These are phyloP conservation scores for Phytophthora chlamydospora DNA, from an alignment of 352 stramenopile species.

Conservation along the genomic window DNA sequence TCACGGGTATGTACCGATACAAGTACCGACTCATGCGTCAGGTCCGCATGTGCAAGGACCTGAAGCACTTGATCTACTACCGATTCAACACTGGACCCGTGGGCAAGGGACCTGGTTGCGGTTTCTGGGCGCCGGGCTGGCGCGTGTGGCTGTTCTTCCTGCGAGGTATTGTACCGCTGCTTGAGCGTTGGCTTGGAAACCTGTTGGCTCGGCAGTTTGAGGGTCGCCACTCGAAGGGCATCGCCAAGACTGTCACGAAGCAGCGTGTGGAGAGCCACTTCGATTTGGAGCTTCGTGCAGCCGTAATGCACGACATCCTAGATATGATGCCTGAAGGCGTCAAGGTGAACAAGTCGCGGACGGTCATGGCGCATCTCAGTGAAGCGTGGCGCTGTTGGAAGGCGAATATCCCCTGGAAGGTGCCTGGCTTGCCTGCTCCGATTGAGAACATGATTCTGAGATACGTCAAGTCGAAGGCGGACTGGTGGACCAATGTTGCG, in stretches of 20 bases:
- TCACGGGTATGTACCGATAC: slow-evolving; percentile 99
- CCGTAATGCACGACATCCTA: slow-evolving; percentile 99
- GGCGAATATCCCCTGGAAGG: slow-evolving; percentile 99
- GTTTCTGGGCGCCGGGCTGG: slow-evolving; percentile 99
- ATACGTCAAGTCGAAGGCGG: slow-evolving; percentile 99
- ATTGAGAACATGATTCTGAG: slow-evolving; percentile 99
- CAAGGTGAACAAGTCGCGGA: slow-evolving; percentile 99
- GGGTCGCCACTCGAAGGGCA: slow-evolving; percentile 98
- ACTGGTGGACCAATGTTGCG: slow-evolving; percentile 98
- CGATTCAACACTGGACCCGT: slow-evolving; percentile 99
- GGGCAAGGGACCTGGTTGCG: slow-evolving; percentile 98
- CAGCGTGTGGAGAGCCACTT: slow-evolving; percentile 99
- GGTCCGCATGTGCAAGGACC: slow-evolving; percentile 99
- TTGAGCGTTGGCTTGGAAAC: slow-evolving; percentile 99
- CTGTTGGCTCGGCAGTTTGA: slow-evolving; percentile 99
- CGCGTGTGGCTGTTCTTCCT: slow-evolving; percentile 99
- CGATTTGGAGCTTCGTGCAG: slow-evolving; percentile 98
- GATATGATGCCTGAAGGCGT: slow-evolving; percentile 99
- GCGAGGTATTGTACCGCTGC: slow-evolving; percentile 97
- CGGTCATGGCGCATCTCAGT: slow-evolving; percentile 98
- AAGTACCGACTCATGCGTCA: slow-evolving; percentile 98
- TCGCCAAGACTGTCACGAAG: slow-evolving; percentile 99
- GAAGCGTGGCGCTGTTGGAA: slow-evolving; percentile 99
- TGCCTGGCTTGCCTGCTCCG: slow-evolving; percentile 98
- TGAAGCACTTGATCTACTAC: slow-evolving; percentile 99